Conservation (phyloP, 495 filamentous ascomycete genomes). For the Pyronema domesticum region DNA sequence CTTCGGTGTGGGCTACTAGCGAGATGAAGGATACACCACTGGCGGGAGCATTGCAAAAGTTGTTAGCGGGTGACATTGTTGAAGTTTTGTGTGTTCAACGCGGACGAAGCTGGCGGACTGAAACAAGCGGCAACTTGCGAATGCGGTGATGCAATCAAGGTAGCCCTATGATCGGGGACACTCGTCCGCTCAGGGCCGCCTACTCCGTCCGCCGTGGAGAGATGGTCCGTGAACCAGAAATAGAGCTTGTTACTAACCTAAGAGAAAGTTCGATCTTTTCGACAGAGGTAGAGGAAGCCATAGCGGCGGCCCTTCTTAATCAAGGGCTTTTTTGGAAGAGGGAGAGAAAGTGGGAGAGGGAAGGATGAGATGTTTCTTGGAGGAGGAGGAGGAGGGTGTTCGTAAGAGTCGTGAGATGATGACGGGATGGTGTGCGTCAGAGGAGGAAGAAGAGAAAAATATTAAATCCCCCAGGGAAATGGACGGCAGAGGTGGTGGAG, state of each 20-base stretch:
- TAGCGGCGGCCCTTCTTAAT: background rate
- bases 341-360: background rate
- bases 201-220: too few relatives aligned
- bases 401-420: background rate
- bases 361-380: background rate
- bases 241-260: background rate
- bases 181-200: background rate
- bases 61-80: background rate
- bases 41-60: background rate
- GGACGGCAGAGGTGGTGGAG: too few relatives aligned
- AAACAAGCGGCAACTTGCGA: background rate
- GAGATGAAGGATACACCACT: constrained; percentile 24
- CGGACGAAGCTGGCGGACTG: background rate
- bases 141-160: background rate
- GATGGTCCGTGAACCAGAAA: background rate
- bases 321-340: background rate
- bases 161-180: background rate
- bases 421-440: background rate
- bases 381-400: background rate
- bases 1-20: constrained; percentile 21
- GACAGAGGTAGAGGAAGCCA: background rate
- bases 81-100: background rate
- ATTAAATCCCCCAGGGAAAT: too few relatives aligned
- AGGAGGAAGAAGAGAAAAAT: too few relatives aligned
- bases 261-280: background rate